Base-by-base conservation (phyloP, 805 yeast species). In the Aciculoconidium aculeatum region DNA sequence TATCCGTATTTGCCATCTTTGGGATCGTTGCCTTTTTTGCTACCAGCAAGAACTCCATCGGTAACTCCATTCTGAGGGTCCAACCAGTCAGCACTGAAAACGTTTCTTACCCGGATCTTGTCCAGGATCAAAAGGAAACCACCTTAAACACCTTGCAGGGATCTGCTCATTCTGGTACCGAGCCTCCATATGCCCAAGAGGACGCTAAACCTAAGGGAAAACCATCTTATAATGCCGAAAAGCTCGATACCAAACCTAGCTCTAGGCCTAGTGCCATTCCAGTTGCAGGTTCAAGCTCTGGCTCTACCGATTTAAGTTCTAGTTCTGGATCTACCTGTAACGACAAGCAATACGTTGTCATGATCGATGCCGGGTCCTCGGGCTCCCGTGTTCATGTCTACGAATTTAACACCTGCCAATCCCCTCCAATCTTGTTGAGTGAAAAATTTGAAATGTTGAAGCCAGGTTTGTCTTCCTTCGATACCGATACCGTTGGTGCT, bases 321-420 rank as follows among this genome's bases (percentile, higher is more conserved):
- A n/a, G n/a, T n/a, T n/a, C 35, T n/a, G 34, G 18, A 6, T 10
- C 35, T 14, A 27, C 17, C 9, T 61, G 67, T 33, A 42, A 54
- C 13, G 54, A 61, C 25, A 58, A 72, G 19, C 81, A 82, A 49
- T 90, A 70, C 45, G 96, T 88, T 17, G 72, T 92, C 14, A 87
- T 92, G 96, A 67, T 92, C 33, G 99, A 92, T 64, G 98, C 98
- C 6, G 99, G 98, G 6, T 88, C 97, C 1, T 81, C 95, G 10
- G 98, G 98, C 17, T 87, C 96, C 10, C 78, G 98, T 55, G 83
- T 92, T 21, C 99, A 94, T 57, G 80, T 92, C 27, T 92, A 94
- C 60, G 77, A 82, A 45, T 92, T 92, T 62, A 84, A 86, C 61
- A 77, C 85, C 32, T 88, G 97, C 52, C 67, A 67, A 27, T 74